Percentiles rank a stretch among this genome's conserved stretches.
Conservation (phyloP, 2,329 filamentous ascomycete genomes). For the Podosphaera xanthii region DNA sequence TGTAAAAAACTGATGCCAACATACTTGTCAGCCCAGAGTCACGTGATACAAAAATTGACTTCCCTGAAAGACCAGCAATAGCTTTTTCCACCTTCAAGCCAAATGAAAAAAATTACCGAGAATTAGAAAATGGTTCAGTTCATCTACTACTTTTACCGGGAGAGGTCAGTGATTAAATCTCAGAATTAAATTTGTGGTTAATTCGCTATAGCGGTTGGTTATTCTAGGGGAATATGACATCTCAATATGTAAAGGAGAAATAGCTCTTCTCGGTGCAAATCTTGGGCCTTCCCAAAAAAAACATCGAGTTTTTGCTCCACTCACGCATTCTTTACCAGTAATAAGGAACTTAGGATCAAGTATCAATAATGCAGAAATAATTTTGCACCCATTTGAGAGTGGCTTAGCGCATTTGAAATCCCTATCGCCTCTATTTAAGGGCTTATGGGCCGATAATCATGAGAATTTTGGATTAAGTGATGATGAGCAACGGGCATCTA, state of each 20-base stretch:
- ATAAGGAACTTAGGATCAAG: constrained; percentile 27
- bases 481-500: constrained; percentile 7
- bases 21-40: constrained; percentile 8
- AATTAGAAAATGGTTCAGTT: constrained; percentile 19
- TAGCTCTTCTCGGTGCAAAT: constrained; percentile 42
- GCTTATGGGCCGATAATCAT: constrained; percentile 35
- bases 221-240: constrained; percentile 48
- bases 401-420: constrained; percentile 29
- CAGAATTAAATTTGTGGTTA: constrained; percentile 1
- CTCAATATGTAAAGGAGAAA: constrained; percentile 33
- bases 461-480: constrained; percentile 7
- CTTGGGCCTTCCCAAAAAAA: constrained; percentile 25
- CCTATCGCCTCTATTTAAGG: constrained; percentile 42
- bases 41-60: constrained; percentile 8
- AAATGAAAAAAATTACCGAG: constrained; percentile 21
- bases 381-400: constrained; percentile 25
- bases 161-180: constrained; percentile 22
- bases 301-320: constrained; percentile 40
- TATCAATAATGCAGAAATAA: constrained; percentile 29
- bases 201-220: constrained; percentile 28
- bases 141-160: constrained; percentile 24
- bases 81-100: constrained; percentile 23
- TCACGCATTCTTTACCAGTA: constrained; percentile 46
- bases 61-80: constrained; percentile 15
- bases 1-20: no score